phyloP scores from a whole-genome alignment of 208 protist species.

The Trypanosoma mega region DNA sequence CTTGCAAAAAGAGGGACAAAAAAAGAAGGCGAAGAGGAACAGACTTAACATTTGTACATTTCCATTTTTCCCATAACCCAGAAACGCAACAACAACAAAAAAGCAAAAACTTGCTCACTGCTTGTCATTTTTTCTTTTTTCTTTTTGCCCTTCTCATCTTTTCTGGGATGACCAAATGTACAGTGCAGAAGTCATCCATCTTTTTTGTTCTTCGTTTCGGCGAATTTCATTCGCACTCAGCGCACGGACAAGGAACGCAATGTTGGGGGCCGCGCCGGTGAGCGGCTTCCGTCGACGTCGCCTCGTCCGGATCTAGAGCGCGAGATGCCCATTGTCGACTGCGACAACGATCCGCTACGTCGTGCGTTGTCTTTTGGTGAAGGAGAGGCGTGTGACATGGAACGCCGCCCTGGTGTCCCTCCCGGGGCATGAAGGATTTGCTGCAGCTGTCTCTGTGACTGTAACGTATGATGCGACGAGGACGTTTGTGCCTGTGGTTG shows the following conservation, averaged over 20 bases:
- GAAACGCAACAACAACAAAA: neutral
- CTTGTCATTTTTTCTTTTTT: neutral
- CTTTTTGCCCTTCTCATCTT: neutral
- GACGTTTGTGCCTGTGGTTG: too few species aligned
- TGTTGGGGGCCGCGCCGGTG: constrained; percentile 47
- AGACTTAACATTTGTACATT: neutral
- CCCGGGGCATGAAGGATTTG: neutral
- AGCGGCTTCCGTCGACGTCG: constrained; percentile 51
- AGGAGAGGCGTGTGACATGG: constrained; percentile 4
- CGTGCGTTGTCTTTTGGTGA: constrained; percentile 16
- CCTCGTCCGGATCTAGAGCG: constrained; percentile 18
- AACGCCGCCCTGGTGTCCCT: constrained; percentile 9
- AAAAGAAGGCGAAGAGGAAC: neutral
- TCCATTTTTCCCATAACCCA: neutral
- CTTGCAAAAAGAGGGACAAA: too few species aligned
- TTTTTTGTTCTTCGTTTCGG: too few species aligned
- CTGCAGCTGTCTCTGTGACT: neutral
- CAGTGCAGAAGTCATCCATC: too few species aligned
- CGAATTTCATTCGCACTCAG: neutral
- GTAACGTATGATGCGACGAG: neutral
- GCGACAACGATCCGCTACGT: neutral
- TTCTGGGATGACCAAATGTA: too few species aligned
- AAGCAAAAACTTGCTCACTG: neutral
- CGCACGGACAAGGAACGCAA: constrained; percentile 25
- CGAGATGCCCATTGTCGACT: constrained; percentile 40